These are phyloP conservation scores for Elongisporangium anandrum DNA, from an alignment of 352 stramenopile species.

Conservation along the genomic window DNA sequence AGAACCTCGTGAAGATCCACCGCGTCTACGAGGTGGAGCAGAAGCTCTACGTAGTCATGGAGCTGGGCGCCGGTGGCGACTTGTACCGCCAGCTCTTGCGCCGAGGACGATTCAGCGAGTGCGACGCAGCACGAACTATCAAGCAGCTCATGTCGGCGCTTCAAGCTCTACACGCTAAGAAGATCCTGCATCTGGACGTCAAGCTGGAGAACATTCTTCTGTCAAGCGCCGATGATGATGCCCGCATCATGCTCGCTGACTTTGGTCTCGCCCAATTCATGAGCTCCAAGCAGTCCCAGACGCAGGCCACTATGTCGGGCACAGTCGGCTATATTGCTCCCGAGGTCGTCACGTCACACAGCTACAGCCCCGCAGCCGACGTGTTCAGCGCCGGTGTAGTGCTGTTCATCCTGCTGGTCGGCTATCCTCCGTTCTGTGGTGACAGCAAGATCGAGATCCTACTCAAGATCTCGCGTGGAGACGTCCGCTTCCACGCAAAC, in stretches of 20 bases:
- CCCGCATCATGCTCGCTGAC: constrained; percentile 72
- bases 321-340: constrained; percentile 79
- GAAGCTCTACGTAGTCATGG: constrained; percentile 76
- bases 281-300: constrained; percentile 58
- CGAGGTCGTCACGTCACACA: constrained; percentile 62
- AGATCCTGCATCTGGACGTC: constrained; percentile 77
- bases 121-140: constrained; percentile 60
- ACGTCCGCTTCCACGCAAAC: constrained; percentile 58
- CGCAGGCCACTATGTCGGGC: constrained; percentile 62
- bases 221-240: constrained; percentile 32
- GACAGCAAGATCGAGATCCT: constrained; percentile 71
- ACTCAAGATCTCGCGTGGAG: constrained; percentile 67
- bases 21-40: constrained; percentile 80
- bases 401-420: constrained; percentile 73
- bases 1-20: constrained; percentile 74
- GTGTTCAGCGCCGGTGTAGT: constrained; percentile 82
- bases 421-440: constrained; percentile 70
- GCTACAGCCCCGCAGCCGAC: constrained; percentile 62
- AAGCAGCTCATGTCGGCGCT: constrained; percentile 59
- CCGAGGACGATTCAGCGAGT: constrained; percentile 64
- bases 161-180: constrained; percentile 61
- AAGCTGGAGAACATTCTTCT: constrained; percentile 82
- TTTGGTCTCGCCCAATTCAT: constrained; percentile 76
- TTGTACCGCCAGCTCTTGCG: constrained; percentile 71
- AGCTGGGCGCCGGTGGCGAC: constrained; percentile 63